Evolutionary conservation across 2,329 filamentous ascomycete genomes (phyloP).

Genomic region (Fusarium verticillioides): DNA sequence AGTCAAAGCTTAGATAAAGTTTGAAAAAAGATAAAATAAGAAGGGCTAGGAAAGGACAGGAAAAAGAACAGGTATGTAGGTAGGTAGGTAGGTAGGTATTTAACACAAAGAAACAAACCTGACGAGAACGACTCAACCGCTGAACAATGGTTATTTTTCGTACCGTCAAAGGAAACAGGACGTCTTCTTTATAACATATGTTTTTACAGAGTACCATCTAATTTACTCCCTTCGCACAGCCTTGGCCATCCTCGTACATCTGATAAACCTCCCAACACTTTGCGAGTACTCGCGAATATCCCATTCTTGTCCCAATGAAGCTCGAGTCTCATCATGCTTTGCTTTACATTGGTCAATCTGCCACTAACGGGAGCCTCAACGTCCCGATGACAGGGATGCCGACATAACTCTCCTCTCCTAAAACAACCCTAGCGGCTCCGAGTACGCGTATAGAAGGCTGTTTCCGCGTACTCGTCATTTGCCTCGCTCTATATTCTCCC

Average conservation of each 20-base stretch:
- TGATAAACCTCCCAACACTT: background rate
- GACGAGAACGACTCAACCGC: too few species aligned
- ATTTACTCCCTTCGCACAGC: background rate
- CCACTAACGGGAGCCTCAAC: conserved; percentile 7
- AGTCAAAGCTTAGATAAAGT: background rate
- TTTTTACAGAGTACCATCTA: background rate
- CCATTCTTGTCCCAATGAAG: background rate
- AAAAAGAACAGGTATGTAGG: background rate
- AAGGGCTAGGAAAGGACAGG: background rate
- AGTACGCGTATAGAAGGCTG: conserved; percentile 35
- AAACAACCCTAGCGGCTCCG: conserved; percentile 29
- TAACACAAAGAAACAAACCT: background rate
- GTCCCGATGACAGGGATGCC: conserved; percentile 11
- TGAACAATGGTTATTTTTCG: background rate
- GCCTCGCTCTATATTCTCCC: conserved; percentile 9
- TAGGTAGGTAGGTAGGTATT: background rate
- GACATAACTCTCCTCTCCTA: background rate
- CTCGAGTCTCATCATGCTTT: background rate
- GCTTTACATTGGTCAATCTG: background rate
- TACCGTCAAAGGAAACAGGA: background rate
- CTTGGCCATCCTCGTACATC: background rate
- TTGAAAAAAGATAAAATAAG: background rate
- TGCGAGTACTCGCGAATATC: background rate
- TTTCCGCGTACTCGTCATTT: conserved; percentile 39
- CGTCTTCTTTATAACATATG: background rate